Base-by-base conservation (phyloP, 169 alveolate genomes). In the Eimeria necatrix region DNA sequence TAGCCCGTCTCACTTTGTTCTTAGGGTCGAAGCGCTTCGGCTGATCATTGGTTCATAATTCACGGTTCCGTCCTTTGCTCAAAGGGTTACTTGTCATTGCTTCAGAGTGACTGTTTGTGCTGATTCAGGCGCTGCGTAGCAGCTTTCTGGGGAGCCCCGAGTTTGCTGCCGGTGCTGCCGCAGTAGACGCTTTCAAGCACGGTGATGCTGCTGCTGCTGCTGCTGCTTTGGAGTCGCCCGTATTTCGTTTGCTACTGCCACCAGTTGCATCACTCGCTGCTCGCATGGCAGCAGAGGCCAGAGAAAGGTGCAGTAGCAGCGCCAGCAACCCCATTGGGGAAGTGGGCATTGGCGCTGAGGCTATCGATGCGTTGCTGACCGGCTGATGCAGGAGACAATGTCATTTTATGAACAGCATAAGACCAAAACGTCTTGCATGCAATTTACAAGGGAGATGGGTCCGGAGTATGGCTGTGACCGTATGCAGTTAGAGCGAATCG, bases 131-230 rank as follows among this genome's bases (percentile, higher is more conserved):
- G 6, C 49, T 83, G 76, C 53, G 76, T 9, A 83, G 91, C 61
- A 83, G 76, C 76, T 83, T 83, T 32, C 52, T 83, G 32, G 91
- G 91, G 78, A 83, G 60, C 76, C 91, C 91, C 20, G 91, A 83
- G 76, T 83, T 83, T 83, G 73, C 91, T 56, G 91, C 91, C 12
- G 91, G 91, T 14, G 91, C 76, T 14, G 91, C 56, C 41, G 91
- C 91, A 6, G 91, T 83, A 32, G 91, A 83, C 32, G 91, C 91
- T 4, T 52, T 48, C 16, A 83, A 26, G 59, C 32, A 22, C 48
- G 76, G 76, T 7, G 76, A 83, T 74, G 46, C 24, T 20, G 52
- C 2, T 22, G 56, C 76, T 2, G 76, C 56, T 68, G 91, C 91
- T 22, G 91, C 26, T 26, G 91, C 91, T 20, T 53, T 83, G 0